A percentile compares a stretch with the other conserved stretches of the same genome.
Conservation (phyloP, 106 monocot genomes). For the Alisma plantagoaquatica region DNA sequence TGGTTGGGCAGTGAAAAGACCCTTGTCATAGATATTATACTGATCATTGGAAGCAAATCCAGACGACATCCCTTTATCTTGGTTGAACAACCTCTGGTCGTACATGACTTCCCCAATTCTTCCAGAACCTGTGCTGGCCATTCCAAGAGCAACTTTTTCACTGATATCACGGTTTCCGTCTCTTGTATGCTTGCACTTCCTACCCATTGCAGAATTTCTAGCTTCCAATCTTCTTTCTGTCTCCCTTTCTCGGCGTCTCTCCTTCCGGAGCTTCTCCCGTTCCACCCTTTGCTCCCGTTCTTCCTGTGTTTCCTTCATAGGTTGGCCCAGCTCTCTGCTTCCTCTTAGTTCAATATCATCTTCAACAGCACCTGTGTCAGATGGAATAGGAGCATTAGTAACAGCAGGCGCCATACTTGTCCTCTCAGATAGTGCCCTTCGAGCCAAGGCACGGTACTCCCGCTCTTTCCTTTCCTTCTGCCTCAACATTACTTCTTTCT, state of each 20-base stretch:
- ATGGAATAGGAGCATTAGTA: constrained; percentile 20
- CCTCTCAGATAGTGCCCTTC: constrained; percentile 74
- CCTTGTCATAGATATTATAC: constrained; percentile 92
- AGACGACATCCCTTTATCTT: constrained; percentile 97
- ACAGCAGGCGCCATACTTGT: constrained; percentile 73
- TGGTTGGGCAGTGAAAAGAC: constrained; percentile 81
- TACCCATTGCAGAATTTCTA: constrained; percentile 70
- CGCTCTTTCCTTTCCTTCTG: constrained; percentile 96
- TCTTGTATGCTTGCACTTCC: too few relatives aligned
- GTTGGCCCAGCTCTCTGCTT: constrained; percentile 55
- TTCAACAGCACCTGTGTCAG: constrained; percentile 20
- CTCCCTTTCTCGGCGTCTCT: constrained; percentile 82
- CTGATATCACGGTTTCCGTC: constrained; percentile 86
- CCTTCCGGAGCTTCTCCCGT: constrained; percentile 83
- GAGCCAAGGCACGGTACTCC: constrained; percentile 72
- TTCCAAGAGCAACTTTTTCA: constrained; percentile 95
- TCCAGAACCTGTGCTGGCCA: constrained; percentile 71
- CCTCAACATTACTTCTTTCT: constrained; percentile 77
- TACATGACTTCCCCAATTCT: constrained; percentile 81
- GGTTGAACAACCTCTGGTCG: constrained; percentile 95
- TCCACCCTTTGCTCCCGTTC: too few relatives aligned
- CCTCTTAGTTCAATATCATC: constrained; percentile 34
- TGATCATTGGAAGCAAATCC: constrained; percentile 90
- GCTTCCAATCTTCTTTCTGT: constrained; percentile 88
- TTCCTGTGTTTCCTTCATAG: too few relatives aligned